Conservation (phyloP, 208 protist genomes). For the Porcisia hertigi region DNA sequence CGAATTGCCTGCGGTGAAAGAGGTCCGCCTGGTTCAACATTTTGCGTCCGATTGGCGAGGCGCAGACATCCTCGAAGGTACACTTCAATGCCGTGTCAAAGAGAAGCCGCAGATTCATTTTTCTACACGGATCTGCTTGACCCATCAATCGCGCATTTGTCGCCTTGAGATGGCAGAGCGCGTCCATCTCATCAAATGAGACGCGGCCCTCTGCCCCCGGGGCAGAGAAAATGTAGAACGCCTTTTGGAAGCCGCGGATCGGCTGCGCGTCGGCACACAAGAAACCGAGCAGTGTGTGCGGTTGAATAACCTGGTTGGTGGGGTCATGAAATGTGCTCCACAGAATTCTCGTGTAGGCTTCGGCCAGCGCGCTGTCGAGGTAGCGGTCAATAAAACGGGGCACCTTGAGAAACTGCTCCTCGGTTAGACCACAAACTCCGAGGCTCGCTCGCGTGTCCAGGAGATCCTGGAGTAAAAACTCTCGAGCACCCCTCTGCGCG, state of each 20-base stretch:
- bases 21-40: constrained; percentile 75
- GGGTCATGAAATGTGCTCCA: constrained; percentile 73
- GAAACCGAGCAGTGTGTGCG: constrained; percentile 60
- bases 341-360: constrained; percentile 60
- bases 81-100: constrained; percentile 37
- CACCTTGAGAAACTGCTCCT: constrained; percentile 56
- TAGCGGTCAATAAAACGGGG: constrained; percentile 69
- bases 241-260: constrained; percentile 84
- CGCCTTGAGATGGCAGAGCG: constrained; percentile 55
- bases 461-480: constrained; percentile 61
- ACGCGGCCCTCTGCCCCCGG: constrained; percentile 18
- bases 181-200: constrained; percentile 30
- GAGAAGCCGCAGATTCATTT: constrained; percentile 57
- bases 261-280: constrained; percentile 82
- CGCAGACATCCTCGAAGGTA: constrained; percentile 68
- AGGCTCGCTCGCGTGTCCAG: constrained; percentile 40
- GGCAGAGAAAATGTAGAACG: constrained; percentile 60
- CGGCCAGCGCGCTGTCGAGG: constrained; percentile 47
- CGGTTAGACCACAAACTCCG: constrained; percentile 37
- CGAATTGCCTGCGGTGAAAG: constrained; percentile 74
- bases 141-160: constrained; percentile 58
- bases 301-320: constrained; percentile 40
- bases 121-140: constrained; percentile 58
- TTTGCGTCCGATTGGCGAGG: constrained; percentile 64
- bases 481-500: constrained; percentile 39